Evolutionary conservation across 176 grass and related monocot species (phyloP).

Genomic region (Puccinellia tenuiflora): DNA sequence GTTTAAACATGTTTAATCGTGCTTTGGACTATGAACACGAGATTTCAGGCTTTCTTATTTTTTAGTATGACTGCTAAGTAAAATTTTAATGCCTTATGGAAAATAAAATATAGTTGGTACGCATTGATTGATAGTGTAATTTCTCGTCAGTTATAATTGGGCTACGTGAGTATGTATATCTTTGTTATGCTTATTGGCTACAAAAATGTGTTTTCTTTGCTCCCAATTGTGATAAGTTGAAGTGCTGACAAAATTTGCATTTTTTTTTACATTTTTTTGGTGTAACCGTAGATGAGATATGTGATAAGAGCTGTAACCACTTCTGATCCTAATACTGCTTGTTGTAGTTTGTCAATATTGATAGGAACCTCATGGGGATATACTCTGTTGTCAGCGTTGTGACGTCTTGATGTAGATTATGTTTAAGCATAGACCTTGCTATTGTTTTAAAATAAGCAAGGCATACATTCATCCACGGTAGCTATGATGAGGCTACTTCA

Average conservation of each 20-base stretch:
- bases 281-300: not conserved
- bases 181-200: not conserved
- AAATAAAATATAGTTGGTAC: not conserved
- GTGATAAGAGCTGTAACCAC: not conserved
- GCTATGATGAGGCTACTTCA: not conserved
- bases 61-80: not conserved
- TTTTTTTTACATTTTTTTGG: not conserved
- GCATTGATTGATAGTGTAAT: not conserved
- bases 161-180: not conserved
- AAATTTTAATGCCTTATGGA: not conserved
- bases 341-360: not conserved
- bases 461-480: not conserved
- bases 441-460: not conserved
- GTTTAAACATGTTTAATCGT: conserved; percentile 15
- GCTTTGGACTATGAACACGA: not conserved
- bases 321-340: not conserved
- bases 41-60: not conserved
- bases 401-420: not conserved
- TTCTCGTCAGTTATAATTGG: not conserved
- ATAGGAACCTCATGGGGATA: not conserved
- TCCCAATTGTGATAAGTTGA: not conserved
- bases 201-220: not conserved
- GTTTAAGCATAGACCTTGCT: not conserved
- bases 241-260: not conserved
- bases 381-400: not conserved